A percentile compares a stretch with the other conserved stretches of the same genome.
These are phyloP conservation scores for Verticillium klebahnii DNA, from an alignment of 2,329 filamentous ascomycete genomes.

Conservation along the genomic window DNA sequence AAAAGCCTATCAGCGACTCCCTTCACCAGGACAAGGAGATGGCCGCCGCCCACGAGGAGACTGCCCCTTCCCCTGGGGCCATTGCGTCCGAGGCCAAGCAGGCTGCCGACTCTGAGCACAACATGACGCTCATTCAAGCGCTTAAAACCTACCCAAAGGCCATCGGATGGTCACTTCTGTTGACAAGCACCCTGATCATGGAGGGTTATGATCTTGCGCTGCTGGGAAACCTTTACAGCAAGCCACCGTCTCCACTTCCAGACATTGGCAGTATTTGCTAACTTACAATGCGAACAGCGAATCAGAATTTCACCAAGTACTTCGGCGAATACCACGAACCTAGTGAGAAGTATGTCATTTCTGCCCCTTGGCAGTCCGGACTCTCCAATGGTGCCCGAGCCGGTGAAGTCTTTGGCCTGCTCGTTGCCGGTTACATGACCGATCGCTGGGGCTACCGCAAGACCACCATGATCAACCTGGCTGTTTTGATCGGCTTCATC, in stretches of 20 bases:
- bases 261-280: too few relatives aligned
- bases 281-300: too few relatives aligned
- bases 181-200: constrained; percentile 44
- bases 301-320: too few relatives aligned
- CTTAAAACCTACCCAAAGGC: constrained; percentile 40
- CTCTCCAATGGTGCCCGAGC: constrained; percentile 48
- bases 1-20: constrained; percentile 2
- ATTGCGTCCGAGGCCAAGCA: constrained; percentile 33
- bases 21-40: background rate
- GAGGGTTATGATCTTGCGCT: constrained; percentile 48
- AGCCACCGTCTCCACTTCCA: too few relatives aligned
- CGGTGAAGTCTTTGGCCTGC: constrained; percentile 51
- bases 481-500: constrained; percentile 43
- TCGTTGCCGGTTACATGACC: constrained; percentile 45
- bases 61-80: constrained; percentile 7
- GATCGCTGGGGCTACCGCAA: constrained; percentile 47
- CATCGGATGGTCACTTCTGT: constrained; percentile 40
- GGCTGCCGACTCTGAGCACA: constrained; percentile 33
- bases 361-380: constrained; percentile 53
- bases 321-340: constrained; percentile 28
- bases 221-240: constrained; percentile 44
- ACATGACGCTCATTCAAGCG: constrained; percentile 34
- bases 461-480: constrained; percentile 43
- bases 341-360: constrained; percentile 38
- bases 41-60: constrained; percentile 1